Conservation (phyloP, 192 early-diverging fungal genomes). For the Linnemannia schmuckeri region DNA sequence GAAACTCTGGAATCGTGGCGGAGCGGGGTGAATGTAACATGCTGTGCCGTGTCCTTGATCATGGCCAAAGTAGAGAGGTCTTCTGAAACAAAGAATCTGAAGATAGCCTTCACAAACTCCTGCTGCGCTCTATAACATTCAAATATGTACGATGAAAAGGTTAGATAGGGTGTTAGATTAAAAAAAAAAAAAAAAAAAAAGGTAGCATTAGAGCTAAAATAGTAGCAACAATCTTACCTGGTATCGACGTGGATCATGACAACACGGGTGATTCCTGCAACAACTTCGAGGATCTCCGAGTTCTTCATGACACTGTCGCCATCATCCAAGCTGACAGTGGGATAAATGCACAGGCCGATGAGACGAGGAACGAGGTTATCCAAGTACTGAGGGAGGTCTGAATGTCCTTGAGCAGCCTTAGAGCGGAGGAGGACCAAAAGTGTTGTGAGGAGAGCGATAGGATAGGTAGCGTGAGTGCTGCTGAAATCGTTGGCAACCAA, state of each 20-base stretch:
- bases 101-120: slow-evolving; percentile 58
- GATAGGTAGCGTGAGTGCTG: slow-evolving; percentile 57
- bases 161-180: background rate
- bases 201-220: background rate
- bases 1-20: slow-evolving; percentile 23
- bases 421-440: slow-evolving; percentile 57
- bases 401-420: slow-evolving; percentile 51
- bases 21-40: slow-evolving; percentile 40
- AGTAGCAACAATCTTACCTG: slow-evolving; percentile 44
- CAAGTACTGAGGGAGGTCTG: slow-evolving; percentile 59
- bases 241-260: slow-evolving; percentile 60
- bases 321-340: slow-evolving; percentile 47
- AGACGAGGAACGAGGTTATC: slow-evolving; percentile 56
- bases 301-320: slow-evolving; percentile 38
- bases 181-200: background rate
- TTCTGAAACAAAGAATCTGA: slow-evolving; percentile 59
- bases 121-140: slow-evolving; percentile 49
- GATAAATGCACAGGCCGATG: slow-evolving; percentile 55
- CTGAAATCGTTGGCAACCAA: slow-evolving; percentile 30
- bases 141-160: background rate
- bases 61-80: slow-evolving; percentile 43
- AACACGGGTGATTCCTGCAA: slow-evolving; percentile 58
- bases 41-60: background rate
- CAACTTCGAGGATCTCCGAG: slow-evolving; percentile 50
- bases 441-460: slow-evolving; percentile 60